Evolutionary conservation across 441 rosid species (phyloP), one percentile per base, ranked within the genome.

Genomic region (Macaranga tanarius): DNA sequence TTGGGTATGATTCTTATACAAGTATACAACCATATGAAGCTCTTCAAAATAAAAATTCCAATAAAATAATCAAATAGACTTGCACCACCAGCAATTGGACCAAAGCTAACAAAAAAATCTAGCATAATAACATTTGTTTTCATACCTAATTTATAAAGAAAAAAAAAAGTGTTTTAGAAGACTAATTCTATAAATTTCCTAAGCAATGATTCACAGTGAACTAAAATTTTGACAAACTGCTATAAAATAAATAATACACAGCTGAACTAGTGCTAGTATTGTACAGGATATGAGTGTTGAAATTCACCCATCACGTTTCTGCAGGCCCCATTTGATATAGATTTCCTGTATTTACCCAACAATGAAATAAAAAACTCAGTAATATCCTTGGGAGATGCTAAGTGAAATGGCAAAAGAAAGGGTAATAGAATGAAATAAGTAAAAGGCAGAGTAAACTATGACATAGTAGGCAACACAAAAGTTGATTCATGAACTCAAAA

Each of bases 191-290:
- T 67, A 48, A 34, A 42, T 44, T 72, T 74, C 60, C 79, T 42
- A 2, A 28, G 58, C 38, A 56, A 52, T 50, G 34, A 13, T 75
- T 64, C 23, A 50, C 47, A 12, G 54, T 67, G 16, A 70, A 40
- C 63, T 22, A 62, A 26, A 47, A 28, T 9, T 67, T 54, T 61
- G 56, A 75, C 59, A 63, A 67, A 75, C 56, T 47, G 47, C 34
- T 60, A 69, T 19, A 8, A 34, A 63, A 22, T 17, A 61, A 38
- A 76, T 58, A 38, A 66, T 72, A 75, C 82, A 75, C 38, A 77
- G 55, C 62, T 67, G 61, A 20, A 68, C 74, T 58, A 71, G 54
- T 54, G 47, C 73, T 75, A 79, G 62, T 81, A 73, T 77, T 52
- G 55, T 77, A 81, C 81, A 81, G 34, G 74, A 63, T 63, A 44